Base-by-base conservation (phyloP, 805 yeast genomes). In the Metschnikowia aberdeeniae region DNA sequence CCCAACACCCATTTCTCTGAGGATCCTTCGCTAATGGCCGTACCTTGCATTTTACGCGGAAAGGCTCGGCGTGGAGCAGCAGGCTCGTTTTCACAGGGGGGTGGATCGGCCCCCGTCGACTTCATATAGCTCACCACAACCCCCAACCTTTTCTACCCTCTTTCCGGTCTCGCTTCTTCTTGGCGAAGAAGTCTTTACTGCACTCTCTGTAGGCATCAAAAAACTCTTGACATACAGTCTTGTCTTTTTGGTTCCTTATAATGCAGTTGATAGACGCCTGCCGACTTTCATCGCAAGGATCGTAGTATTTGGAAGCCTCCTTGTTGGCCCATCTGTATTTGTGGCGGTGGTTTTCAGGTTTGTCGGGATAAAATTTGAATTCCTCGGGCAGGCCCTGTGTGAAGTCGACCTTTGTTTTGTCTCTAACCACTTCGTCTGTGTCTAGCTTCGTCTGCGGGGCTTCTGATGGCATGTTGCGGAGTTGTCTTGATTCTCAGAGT, bases 121-220 rank as follows among this genome's bases (percentile, higher is more conserved):
- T 32, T 40, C 37, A 32, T 40, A 8, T 40, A 27, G 22, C 6
- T 46, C 34, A 66, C 73, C 72, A 68, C 36, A 58, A 60, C 2
- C 74, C 74, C 76, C 76, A 71, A 8, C 76, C 76, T 24, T 67
- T 67, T 44, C 56, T 64, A 0, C 76, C 76, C 27, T 64, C 61
- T 22, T 46, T 51, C 43, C 57, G 61, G 45, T 71, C 76, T 42
- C 62, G 54, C 48, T 56, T 67, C 54, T 58, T 66, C 50, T 70
- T 68, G 29, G 57, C 60, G 47, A 70, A 71, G 47, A 71, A 71
- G 49, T 68, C 73, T 33, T 52, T 53, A 26, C 54, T 29, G 67
- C 99, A 92, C 58, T 92, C 99, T 48, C 92, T 74, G 62, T 92
- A 92, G 0, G 97, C 97, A 56, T 84, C 89, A 62, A 92, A 93